phyloP scores from a whole-genome alignment of 1,284 basidiomycete species.

The Cryptococcus sp. region DNA sequence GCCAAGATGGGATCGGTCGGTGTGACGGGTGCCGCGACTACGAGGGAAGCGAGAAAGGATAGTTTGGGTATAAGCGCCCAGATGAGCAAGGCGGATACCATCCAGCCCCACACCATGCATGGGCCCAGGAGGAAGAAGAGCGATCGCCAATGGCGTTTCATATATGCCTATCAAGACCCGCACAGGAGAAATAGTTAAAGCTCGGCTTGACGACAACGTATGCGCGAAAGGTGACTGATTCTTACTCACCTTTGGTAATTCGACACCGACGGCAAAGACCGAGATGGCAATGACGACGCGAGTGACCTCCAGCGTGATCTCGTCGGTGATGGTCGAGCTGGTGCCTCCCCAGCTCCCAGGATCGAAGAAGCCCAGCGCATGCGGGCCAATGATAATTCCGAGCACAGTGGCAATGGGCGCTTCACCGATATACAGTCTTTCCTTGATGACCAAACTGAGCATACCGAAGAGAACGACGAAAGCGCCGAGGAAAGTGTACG shows the following conservation, averaged over 20 bases:
- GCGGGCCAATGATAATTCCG: conserved; percentile 88
- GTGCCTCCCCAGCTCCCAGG: conserved; percentile 76
- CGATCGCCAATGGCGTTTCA: conserved; percentile 86
- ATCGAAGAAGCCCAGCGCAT: conserved; percentile 81
- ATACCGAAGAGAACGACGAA: conserved; percentile 84
- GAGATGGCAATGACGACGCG: conserved; percentile 95
- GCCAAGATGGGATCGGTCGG: conserved; percentile 83
- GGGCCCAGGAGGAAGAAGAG: conserved; percentile 83
- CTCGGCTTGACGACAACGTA: background rate
- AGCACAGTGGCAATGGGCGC: conserved; percentile 94
- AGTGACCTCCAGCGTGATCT: conserved; percentile 85
- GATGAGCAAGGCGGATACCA: conserved; percentile 81
- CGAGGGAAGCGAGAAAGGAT: conserved; percentile 81
- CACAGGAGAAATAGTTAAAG: conserved; percentile 3
- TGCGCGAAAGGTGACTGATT: no score
- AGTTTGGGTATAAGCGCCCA: conserved; percentile 84
- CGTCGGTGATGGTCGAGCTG: conserved; percentile 59
- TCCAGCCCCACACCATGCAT: conserved; percentile 84
- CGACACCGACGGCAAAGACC: conserved; percentile 97
- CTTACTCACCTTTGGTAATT: conserved; percentile 70
- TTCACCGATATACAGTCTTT: conserved; percentile 93
- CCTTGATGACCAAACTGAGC: conserved; percentile 78
- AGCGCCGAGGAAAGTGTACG: conserved; percentile 79
- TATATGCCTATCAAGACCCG: conserved; percentile 63
- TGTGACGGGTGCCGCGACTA: conserved; percentile 89